These are phyloP conservation scores for Elongisporangium anandrum DNA, from an alignment of 352 stramenopile genomes.

Conservation along the genomic window DNA sequence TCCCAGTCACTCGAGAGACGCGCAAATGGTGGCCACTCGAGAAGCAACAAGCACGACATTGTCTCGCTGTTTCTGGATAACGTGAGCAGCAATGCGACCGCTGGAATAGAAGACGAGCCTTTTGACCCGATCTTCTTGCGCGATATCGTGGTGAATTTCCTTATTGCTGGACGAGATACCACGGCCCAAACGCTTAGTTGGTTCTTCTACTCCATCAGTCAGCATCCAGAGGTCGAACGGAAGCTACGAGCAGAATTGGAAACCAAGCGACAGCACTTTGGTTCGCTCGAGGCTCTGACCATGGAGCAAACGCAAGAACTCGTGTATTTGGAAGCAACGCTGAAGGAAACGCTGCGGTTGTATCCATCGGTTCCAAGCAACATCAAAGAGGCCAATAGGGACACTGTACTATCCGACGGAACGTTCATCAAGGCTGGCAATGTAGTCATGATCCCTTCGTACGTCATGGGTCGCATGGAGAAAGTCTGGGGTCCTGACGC, in stretches of 20 bases:
- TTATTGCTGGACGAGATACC: conserved; percentile 78
- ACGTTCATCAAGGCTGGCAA: conserved; percentile 41
- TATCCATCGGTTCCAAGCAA: conserved; percentile 51
- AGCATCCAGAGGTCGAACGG: conserved; percentile 42
- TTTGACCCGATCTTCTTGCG: conserved; percentile 44
- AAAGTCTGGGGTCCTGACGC: conserved; percentile 39
- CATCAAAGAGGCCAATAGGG: conserved; percentile 24
- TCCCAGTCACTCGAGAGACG: conserved; percentile 19
- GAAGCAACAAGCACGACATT: conserved; percentile 30
- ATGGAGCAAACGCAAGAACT: conserved; percentile 27
- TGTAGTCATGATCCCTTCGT: conserved; percentile 36
- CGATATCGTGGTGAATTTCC: conserved; percentile 77
- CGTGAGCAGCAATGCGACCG: background rate
- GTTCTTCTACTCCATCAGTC: conserved; percentile 55
- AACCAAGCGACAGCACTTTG: conserved; percentile 12
- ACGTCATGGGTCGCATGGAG: conserved; percentile 45
- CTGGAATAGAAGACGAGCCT: conserved; percentile 13
- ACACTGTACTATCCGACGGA: conserved; percentile 58
- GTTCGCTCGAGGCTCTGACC: background rate
- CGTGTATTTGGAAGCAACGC: conserved; percentile 42
- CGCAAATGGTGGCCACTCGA: conserved; percentile 12
- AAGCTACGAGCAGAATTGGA: conserved; percentile 44
- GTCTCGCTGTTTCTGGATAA: conserved; percentile 35
- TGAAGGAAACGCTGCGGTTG: conserved; percentile 64
- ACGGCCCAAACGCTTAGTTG: conserved; percentile 68